Evolutionary conservation across 768 basidiomycete species (phyloP).

Genomic region (Lactarius hengduanensis): DNA sequence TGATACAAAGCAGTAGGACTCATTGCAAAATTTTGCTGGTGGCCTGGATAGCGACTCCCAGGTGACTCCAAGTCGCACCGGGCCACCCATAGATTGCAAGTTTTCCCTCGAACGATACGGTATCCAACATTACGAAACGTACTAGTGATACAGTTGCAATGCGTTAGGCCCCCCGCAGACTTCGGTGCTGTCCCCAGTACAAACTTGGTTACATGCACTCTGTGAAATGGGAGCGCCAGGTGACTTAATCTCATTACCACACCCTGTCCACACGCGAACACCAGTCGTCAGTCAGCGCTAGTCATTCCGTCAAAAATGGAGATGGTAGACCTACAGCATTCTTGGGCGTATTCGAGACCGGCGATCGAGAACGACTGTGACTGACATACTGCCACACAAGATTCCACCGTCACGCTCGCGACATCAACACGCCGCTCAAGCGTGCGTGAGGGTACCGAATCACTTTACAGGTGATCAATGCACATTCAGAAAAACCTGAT

Average conservation of each 20-base stretch:
- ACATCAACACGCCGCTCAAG: conserved; percentile 2
- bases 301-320: neutral
- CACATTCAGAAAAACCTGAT: neutral
- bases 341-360: conserved; percentile 4
- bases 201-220: conserved; percentile 6
- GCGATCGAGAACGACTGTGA: conserved; percentile 1
- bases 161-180: conserved; percentile 8
- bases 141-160: neutral
- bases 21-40: too few species aligned
- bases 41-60: too few species aligned
- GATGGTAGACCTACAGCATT: conserved; percentile 7
- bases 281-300: neutral
- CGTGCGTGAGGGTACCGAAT: neutral
- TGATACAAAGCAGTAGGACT: too few species aligned
- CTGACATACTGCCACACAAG: conserved; percentile 1
- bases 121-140: too few species aligned
- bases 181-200: conserved; percentile 2
- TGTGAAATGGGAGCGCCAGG: neutral
- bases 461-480: neutral
- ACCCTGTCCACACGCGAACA: neutral
- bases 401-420: conserved; percentile 10
- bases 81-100: too few species aligned
- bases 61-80: too few species aligned
- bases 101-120: too few species aligned
- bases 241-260: neutral